Conservation (phyloP, 441 rosid species). For the Rhodomyrtus psidioides region DNA sequence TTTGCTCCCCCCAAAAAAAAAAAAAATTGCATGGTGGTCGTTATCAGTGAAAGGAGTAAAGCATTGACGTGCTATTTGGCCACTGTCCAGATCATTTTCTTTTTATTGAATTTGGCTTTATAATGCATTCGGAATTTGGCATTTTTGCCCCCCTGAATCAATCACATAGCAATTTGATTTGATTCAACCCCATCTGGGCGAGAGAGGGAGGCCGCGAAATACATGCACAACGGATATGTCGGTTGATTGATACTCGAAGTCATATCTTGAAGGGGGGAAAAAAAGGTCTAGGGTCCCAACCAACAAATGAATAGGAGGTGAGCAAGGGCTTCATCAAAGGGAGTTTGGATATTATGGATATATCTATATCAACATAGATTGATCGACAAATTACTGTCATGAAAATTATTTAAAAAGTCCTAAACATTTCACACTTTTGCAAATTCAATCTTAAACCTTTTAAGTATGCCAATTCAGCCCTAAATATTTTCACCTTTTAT, state of each 20-base stretch:
- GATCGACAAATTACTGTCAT: too few relatives aligned
- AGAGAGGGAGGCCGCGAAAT: not conserved
- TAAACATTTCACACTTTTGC: too few relatives aligned
- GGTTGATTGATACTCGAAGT: not conserved
- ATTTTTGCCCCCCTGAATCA: not conserved
- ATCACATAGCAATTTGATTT: not conserved
- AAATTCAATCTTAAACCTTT: too few relatives aligned
- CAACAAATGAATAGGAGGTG: not conserved
- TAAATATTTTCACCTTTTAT: too few relatives aligned
- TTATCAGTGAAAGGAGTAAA: not conserved
- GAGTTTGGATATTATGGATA: not conserved
- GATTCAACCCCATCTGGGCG: not conserved
- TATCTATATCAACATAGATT: too few relatives aligned
- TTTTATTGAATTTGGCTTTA: not conserved
- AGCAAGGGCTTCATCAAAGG: slow-evolving; percentile 1
- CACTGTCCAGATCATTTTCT: not conserved
- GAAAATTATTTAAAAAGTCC: too few relatives aligned
- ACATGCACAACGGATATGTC: not conserved
- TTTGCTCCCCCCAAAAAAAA: not conserved
- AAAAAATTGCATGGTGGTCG: not conserved
- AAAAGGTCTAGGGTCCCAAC: not conserved
- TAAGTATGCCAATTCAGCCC: too few relatives aligned
- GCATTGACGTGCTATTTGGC: not conserved
- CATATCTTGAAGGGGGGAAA: not conserved
- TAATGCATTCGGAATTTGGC: not conserved